phyloP scores from a whole-genome alignment of 495 filamentous ascomycete species.

The Aspergillus ellipticus region DNA sequence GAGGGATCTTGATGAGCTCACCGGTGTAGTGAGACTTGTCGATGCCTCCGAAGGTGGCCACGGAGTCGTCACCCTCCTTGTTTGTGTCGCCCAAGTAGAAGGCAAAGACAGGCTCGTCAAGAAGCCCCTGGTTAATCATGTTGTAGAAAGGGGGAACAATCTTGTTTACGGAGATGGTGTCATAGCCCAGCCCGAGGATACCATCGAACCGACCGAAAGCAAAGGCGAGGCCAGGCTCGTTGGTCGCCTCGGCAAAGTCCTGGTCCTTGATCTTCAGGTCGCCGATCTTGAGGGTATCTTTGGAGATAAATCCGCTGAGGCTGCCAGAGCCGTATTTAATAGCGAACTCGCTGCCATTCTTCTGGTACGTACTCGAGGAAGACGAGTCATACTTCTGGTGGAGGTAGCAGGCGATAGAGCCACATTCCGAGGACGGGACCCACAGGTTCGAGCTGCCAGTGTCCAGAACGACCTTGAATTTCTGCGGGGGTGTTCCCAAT shows the following conservation, averaged over 20 bases:
- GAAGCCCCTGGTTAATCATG: constrained; percentile 80
- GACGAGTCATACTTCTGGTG: constrained; percentile 95
- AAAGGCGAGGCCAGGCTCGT: constrained; percentile 93
- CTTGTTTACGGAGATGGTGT: constrained; percentile 92
- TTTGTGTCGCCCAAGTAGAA: constrained; percentile 87
- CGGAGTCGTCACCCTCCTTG: constrained; percentile 72
- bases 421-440: constrained; percentile 89
- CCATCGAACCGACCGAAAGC: constrained; percentile 98
- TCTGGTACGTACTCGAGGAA: constrained; percentile 84
- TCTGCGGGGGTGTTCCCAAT: constrained; percentile 87
- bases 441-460: constrained; percentile 99
- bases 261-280: constrained; percentile 83
- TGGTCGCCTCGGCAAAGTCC: constrained; percentile 92
- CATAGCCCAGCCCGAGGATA: constrained; percentile 92
- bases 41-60: constrained; percentile 88
- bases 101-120: constrained; percentile 92
- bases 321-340: constrained; percentile 96
- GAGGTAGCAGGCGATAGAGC: constrained; percentile 96
- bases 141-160: constrained; percentile 96
- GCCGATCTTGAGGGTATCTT: constrained; percentile 81
- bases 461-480: constrained; percentile 97
- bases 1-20: constrained; percentile 85
- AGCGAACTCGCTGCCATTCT: constrained; percentile 87
- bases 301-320: constrained; percentile 89
- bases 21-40: constrained; percentile 83